Percentiles rank a stretch among this genome's conserved stretches.
Evolutionary conservation across 441 rosid genomes (phyloP).

Genomic region (Aleurites moluccanus): DNA sequence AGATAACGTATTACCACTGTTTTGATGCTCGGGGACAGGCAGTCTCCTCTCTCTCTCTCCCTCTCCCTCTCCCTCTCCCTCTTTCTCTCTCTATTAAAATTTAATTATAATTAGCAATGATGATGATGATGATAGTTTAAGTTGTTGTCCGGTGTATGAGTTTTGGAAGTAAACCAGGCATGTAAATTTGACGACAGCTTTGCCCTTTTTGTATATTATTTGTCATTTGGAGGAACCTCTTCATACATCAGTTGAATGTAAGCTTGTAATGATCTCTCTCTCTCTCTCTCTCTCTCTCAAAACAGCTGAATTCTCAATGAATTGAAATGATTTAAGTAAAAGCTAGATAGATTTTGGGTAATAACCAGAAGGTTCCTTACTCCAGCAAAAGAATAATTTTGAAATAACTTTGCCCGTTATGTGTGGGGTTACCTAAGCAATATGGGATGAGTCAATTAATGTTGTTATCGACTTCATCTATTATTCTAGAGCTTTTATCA

Average conservation of each 20-base stretch:
- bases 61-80: too few relatives aligned
- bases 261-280: neutral
- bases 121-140: slow-evolving; percentile 27
- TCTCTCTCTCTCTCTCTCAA: neutral
- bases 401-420: neutral
- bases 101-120: slow-evolving; percentile 16
- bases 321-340: neutral
- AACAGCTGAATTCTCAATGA: neutral
- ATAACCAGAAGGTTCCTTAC: too few relatives aligned
- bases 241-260: slow-evolving; percentile 19
- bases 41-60: slow-evolving; percentile 11
- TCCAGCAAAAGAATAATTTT: too few relatives aligned
- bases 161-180: slow-evolving; percentile 37
- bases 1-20: slow-evolving; percentile 22
- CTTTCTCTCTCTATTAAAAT: neutral
- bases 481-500: too few relatives aligned
- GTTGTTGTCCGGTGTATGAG: slow-evolving; percentile 35
- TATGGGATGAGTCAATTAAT: too few relatives aligned
- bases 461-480: too few relatives aligned
- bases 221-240: slow-evolving; percentile 25
- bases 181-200: slow-evolving; percentile 59
- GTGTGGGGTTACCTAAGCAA: neutral
- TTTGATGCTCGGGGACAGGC: slow-evolving; percentile 18
- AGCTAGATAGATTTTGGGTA: too few relatives aligned
- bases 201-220: slow-evolving; percentile 44